Base-by-base conservation (phyloP, 2,329 filamentous ascomycete genomes). In the Scleromitrula shiraiana region DNA sequence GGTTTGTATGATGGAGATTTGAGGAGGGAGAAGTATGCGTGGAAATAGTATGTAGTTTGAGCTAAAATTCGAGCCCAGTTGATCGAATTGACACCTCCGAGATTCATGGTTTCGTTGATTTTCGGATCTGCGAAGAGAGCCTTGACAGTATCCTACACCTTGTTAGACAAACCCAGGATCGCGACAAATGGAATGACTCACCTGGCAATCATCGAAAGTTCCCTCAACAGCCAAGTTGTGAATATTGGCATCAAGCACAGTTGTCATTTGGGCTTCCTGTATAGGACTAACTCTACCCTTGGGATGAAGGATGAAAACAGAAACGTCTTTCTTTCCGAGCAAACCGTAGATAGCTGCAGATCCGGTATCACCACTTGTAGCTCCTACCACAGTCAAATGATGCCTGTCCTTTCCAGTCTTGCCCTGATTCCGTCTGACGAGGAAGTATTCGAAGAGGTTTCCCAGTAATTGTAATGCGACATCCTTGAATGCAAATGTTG, bases 201-300 rank as follows among this genome's bases (percentile, higher is more conserved):
- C 82, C 73, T 96, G 91, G 69, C 93, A 97, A 65, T 97, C 89
- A 63, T 97, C 91, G 64, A 97, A 97, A 0, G 88, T 94, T 50
- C 91, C 93, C 41, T 85, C 81, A 10, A 97, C 85, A 45, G 87
- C 82, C 39, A 97, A 71, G 67, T 95, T 95, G 74, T 96, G 88
- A 27, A 97, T 90, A 64, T 97, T 97, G 50, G 77, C 70, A 65
- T 97, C 93, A 33, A 88, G 72, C 23, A 93, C 86, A 0, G 91
- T 96, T 0, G 90, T 96, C 93, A 97, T 97, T 70, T 97, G 93
- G 4, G 87, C 85, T 68, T 97, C 88, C 67, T 97, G 93, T 49
- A 97, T 85, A 12, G 89, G 87, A 64, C 84, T 89, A 53, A 97
- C 85, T 57, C 88, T 85, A 53, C 89, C 91, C 67, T 93, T 87